A percentile compares a stretch with the other conserved stretches of the same genome.
Evolutionary conservation across 1,284 basidiomycete genomes (phyloP).

Genomic region (Meripilus lineatus): DNA sequence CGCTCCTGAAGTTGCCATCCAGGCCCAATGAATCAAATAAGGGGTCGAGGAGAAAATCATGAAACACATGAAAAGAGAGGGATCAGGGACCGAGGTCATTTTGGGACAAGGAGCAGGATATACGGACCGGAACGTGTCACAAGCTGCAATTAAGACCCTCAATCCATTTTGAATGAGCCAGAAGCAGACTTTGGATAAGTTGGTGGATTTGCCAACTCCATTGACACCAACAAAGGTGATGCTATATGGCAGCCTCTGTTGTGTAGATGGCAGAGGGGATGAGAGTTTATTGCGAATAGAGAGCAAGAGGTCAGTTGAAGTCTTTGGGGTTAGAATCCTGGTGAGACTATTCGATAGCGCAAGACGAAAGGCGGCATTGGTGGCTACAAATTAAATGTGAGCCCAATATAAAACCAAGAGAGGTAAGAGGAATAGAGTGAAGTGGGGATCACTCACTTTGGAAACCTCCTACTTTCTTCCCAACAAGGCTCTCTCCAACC

Average conservation of each 20-base stretch:
- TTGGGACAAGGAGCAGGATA: not conserved
- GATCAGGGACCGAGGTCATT: too few species aligned
- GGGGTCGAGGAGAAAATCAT: not conserved
- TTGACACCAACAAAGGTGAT: constrained; percentile 99
- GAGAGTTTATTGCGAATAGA: constrained; percentile 71
- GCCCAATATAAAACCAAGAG: not conserved
- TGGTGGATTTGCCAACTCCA: constrained; percentile 98
- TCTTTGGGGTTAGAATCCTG: constrained; percentile 93
- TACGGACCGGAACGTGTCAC: constrained; percentile 89
- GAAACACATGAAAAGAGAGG: too few species aligned
- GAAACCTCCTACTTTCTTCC: constrained; percentile 86
- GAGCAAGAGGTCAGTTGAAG: constrained; percentile 91
- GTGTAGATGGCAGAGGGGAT: constrained; percentile 62
- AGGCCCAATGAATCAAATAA: not conserved
- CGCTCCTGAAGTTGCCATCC: constrained; percentile 78
- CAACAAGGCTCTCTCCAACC: constrained; percentile 85
- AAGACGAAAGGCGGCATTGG: constrained; percentile 79
- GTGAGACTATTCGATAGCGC: constrained; percentile 89
- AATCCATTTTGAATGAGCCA: constrained; percentile 97
- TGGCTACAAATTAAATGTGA: constrained; percentile 42
- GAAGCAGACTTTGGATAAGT: constrained; percentile 97
- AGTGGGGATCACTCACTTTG: constrained; percentile 58
- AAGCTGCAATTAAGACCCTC: constrained; percentile 94
- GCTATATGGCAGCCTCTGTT: constrained; percentile 82
- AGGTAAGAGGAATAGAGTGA: not conserved